phyloP scores from a whole-genome alignment of 306 rosid species.

The Dryas alaskensis region DNA sequence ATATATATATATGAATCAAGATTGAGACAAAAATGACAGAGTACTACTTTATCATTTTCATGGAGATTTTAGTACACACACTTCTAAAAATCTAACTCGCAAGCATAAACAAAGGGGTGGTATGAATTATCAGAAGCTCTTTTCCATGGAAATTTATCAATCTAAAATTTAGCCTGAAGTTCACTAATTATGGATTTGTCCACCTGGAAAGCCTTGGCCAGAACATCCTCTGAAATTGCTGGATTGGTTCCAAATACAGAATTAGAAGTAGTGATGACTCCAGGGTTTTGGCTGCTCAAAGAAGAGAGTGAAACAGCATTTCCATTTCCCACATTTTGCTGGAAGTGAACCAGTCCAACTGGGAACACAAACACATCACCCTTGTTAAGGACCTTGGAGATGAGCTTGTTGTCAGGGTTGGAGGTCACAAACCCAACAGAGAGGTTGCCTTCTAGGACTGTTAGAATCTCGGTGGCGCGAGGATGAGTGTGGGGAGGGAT shows the following conservation, averaged over 20 bases:
- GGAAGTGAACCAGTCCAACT: not conserved
- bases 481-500: slow-evolving; percentile 13
- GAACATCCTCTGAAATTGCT: slow-evolving; percentile 8
- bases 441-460: slow-evolving; percentile 5
- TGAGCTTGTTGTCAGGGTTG: slow-evolving; percentile 12
- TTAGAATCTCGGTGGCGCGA: not conserved
- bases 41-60: not conserved
- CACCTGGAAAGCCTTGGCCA: slow-evolving; percentile 18
- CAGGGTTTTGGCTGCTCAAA: slow-evolving; percentile 22
- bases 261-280: slow-evolving; percentile 11
- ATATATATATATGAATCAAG: not conserved
- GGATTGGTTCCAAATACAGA: slow-evolving; percentile 13
- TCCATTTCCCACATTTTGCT: not conserved
- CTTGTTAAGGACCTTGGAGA: slow-evolving; percentile 11
- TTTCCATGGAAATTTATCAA: not conserved
- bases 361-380: slow-evolving; percentile 18
- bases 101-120: not conserved
- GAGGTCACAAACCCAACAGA: slow-evolving; percentile 17
- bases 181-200: slow-evolving; percentile 5
- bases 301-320: slow-evolving; percentile 6
- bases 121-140: not conserved
- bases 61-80: not conserved
- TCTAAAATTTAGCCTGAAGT: slow-evolving; percentile 13
- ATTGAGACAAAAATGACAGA: not conserved
- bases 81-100: not conserved